Evolutionary conservation across 805 yeast genomes (phyloP), one percentile per base, ranked within the genome.

Genomic region (Lachancea quebecensis): DNA sequence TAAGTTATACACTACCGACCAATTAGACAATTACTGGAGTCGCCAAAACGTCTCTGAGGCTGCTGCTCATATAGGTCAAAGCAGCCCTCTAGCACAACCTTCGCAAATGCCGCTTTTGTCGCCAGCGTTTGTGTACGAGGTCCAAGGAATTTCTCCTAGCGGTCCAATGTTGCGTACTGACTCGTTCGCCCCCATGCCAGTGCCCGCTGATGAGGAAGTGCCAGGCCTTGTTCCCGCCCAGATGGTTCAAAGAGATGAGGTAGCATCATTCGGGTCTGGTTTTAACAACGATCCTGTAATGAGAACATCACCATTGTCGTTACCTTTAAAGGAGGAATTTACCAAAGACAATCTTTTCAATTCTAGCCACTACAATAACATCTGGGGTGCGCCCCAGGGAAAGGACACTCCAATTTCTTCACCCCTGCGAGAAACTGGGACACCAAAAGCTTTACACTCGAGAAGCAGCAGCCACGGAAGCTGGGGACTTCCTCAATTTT

Each of bases 1-100:
- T 15, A 62, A 60, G 34, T 58, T 57, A 2, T 59, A 57, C 35
- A 63, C 65, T 4, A 62, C 58, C 2, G 71, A 56, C 58, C 67
- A 63, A 63, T 56, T 68, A 29, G 67, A 63, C 46, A 58, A 55
- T 35, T 63, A 60, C 46, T 63, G 67, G 67, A 51, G 45, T 17
- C 38, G 39, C 2, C 40, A 39, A 17, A 44, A 29, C 14, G 38
- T 27, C 12, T 35, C 47, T 9, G 36, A 39, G n/a, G 10, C 32
- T 12, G 11, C 31, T 11, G 9, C 39, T 12, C 37, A 38, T 10
- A 10, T 15, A 5, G 35, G 12, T 14, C 28, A 31, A n/a, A 30
- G 27, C 10, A 25, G 27, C 30, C 18, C 10, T 16, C 17, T 30
- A 7, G 12, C 21, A 12, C 42, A 28, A 10, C 37, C 46, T 3